phyloP scores from a whole-genome alignment of 441 rosid genomes.

The Pelargonium citronellum region DNA sequence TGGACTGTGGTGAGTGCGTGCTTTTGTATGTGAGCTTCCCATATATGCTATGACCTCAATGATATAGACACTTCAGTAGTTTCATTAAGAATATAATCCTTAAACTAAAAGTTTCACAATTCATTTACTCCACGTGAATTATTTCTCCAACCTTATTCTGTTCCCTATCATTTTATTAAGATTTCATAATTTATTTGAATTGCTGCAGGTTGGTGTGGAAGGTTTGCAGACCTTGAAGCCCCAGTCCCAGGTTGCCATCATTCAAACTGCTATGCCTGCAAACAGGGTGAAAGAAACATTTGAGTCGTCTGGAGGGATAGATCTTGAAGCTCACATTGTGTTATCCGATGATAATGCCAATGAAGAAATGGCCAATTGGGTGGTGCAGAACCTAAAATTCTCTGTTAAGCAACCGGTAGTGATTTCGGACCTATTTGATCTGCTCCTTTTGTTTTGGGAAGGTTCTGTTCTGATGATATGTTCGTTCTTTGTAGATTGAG shows the following conservation, averaged over 20 bases:
- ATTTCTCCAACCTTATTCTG: background rate
- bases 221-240: slow-evolving; percentile 85
- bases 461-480: slow-evolving; percentile 16
- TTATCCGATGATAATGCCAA: slow-evolving; percentile 42
- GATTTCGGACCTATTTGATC: slow-evolving; percentile 21
- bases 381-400: slow-evolving; percentile 70
- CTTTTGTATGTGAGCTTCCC: background rate
- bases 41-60: background rate
- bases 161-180: background rate
- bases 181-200: background rate
- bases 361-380: slow-evolving; percentile 58
- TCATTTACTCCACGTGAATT: background rate
- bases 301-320: slow-evolving; percentile 52
- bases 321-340: slow-evolving; percentile 67
- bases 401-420: slow-evolving; percentile 82
- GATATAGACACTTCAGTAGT: background rate
- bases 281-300: slow-evolving; percentile 55
- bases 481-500: slow-evolving; percentile 51
- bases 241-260: slow-evolving; percentile 33
- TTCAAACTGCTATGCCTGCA: slow-evolving; percentile 25
- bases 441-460: background rate
- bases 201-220: slow-evolving; percentile 66
- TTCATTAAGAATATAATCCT: background rate
- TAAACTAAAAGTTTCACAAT: background rate
- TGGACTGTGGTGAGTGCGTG: background rate